phyloP scores from a whole-genome alignment of 2,329 filamentous ascomycete genomes.

The Teratosphaeria nubilosa region DNA sequence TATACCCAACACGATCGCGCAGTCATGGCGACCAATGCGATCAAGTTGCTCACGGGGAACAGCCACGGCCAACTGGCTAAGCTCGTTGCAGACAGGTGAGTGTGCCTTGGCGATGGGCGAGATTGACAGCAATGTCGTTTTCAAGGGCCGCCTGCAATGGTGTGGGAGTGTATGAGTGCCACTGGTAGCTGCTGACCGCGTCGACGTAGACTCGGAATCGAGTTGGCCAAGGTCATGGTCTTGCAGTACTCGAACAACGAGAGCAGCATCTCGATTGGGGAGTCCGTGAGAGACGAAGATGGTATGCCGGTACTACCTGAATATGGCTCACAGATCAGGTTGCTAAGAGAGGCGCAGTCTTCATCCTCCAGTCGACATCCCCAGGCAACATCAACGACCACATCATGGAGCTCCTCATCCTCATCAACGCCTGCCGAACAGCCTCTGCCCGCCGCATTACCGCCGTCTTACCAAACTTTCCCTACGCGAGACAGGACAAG shows the following conservation, averaged over 20 bases:
- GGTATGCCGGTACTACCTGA: slow-evolving; percentile 36
- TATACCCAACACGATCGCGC: slow-evolving; percentile 7
- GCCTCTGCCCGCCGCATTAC: slow-evolving; percentile 84
- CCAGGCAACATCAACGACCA: slow-evolving; percentile 97
- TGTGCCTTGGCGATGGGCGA: slow-evolving; percentile 2
- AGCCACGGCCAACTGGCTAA: slow-evolving; percentile 64
- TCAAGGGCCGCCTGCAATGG: not conserved
- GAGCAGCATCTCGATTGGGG: slow-evolving; percentile 84
- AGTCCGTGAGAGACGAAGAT: slow-evolving; percentile 94
- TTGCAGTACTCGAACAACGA: slow-evolving; percentile 82
- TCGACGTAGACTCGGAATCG: slow-evolving; percentile 55
- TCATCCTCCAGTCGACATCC: slow-evolving; percentile 89
- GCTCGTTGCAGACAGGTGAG: slow-evolving; percentile 56
- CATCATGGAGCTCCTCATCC: slow-evolving; percentile 95
- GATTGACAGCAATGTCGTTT: not conserved
- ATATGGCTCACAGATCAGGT: not conserved
- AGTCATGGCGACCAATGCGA: slow-evolving; percentile 60
- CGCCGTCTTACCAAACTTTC: slow-evolving; percentile 90
- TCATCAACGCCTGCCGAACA: slow-evolving; percentile 90
- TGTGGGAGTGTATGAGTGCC: not conserved
- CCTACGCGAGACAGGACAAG: slow-evolving; percentile 94
- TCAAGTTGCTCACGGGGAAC: slow-evolving; percentile 66
- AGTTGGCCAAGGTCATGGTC: slow-evolving; percentile 68
- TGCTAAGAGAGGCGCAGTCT: slow-evolving; percentile 46
- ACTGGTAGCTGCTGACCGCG: slow-evolving; percentile 2